Evolutionary conservation across 129 eudicot species (phyloP).

Genomic region (Gnaphalium uliginosum): DNA sequence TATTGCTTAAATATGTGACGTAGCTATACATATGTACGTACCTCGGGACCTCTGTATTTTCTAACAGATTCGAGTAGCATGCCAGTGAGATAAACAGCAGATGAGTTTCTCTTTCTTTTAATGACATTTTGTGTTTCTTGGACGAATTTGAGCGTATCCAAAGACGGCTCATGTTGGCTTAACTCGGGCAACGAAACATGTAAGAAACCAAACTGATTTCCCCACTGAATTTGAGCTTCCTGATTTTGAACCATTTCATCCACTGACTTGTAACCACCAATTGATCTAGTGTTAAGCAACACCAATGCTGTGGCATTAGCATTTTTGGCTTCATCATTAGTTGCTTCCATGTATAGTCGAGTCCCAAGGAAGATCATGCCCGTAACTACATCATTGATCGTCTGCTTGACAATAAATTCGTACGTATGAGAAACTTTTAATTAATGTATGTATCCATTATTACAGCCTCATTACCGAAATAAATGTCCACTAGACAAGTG

Average conservation of each 20-base stretch:
- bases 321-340: conserved; percentile 28
- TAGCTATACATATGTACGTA: conserved; percentile 22
- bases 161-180: neutral
- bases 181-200: conserved; percentile 64
- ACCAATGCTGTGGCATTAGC: conserved; percentile 70
- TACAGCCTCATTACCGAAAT: no score
- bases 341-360: conserved; percentile 71
- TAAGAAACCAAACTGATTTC: conserved; percentile 73
- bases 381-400: conserved; percentile 76
- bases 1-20: neutral
- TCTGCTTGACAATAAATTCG: conserved; percentile 40
- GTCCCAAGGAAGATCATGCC: conserved; percentile 66
- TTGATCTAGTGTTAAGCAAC: conserved; percentile 70
- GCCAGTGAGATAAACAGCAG: conserved; percentile 74
- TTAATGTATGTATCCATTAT: neutral
- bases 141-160: conserved; percentile 56
- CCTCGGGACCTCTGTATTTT: conserved; percentile 79
- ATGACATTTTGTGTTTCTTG: conserved; percentile 45
- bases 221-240: conserved; percentile 61
- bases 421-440: neutral
- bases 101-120: conserved; percentile 56
- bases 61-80: conserved; percentile 55
- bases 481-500: no score
- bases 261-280: conserved; percentile 72
- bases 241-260: conserved; percentile 60